Base-by-base conservation (phyloP, 169 alveolate genomes). In the Plasmodium chabaudi region DNA sequence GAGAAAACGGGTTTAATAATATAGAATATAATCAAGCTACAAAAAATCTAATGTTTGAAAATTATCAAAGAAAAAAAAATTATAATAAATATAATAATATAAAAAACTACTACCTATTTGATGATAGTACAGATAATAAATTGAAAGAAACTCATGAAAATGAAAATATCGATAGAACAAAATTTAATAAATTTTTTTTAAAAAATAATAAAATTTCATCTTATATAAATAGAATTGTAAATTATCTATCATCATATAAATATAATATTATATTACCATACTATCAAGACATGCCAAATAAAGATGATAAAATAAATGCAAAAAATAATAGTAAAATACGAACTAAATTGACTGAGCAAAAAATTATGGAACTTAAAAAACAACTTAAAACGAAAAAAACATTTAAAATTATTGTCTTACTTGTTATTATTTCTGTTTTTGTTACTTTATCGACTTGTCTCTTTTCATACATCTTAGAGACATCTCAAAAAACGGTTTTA, bases 381-480 rank as follows among this genome's bases (percentile, higher is more conserved):
- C 69, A 82, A 25, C 27, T 82, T 15, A 82, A 53, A 21, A 82
- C 13, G 1, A 67, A 82, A 44, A 82, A 56, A 44, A 7, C 65
- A 51, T 19, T 68, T 25, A 79, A 67, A 82, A 79, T 82, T 44
- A 53, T 49, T 6, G 17, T 82, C 46, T 53, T 82, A 9, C 25
- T 82, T 27, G 25, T 68, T 17, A 17, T 64, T 34, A 67, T 82
- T 53, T 55, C 84, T n/a, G 13, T 67, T 51, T 46, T 82, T 12
- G 63, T 82, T 23, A 65, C 65, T 53, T 39, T 68, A 23, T 46
- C 82, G n/a, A 82, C 90, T 42, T 68, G 51, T 44, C 6, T 65
- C 7, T 82, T 82, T 57, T 82, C 90, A 4, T 55, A 65, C 17
- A 67, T 82, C 21, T 49, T 82, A 56, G 90, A 82, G 51, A 67